Conservation (phyloP, 345 rosid genomes). For the Brassica rapa region DNA sequence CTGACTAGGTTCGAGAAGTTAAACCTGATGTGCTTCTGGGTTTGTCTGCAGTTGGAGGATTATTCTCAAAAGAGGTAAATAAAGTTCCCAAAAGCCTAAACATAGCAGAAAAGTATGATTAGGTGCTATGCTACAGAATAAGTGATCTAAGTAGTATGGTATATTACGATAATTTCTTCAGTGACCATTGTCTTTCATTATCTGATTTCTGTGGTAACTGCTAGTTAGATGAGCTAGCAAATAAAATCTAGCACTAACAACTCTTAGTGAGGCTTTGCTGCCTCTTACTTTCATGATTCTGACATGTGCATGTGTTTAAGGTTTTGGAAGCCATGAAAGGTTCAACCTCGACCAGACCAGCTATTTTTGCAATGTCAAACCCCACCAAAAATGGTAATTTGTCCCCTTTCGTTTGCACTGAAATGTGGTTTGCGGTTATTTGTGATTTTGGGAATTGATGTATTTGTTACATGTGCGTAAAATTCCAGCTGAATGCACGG, state of each 20-base stretch:
- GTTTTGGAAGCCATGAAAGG: constrained; percentile 92
- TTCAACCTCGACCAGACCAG: constrained; percentile 96
- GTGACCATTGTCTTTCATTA: constrained; percentile 2
- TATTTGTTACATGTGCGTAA: constrained; percentile 6
- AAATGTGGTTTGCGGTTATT: constrained; percentile 3
- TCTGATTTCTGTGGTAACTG: constrained; percentile 1
- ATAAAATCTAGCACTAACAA: constrained; percentile 6
- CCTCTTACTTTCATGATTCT: constrained; percentile 18
- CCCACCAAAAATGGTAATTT: constrained; percentile 85
- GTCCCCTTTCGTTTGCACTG: background rate
- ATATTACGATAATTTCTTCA: background rate
- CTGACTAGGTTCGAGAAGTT: constrained; percentile 79
- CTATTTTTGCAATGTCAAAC: constrained; percentile 98
- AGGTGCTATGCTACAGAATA: constrained; percentile 11
- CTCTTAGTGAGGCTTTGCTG: background rate
- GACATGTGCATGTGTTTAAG: constrained; percentile 42
- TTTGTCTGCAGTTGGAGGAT: constrained; percentile 98
- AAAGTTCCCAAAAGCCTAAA: constrained; percentile 3
- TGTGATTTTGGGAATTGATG: constrained; percentile 14
- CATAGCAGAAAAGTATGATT: background rate
- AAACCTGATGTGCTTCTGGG: constrained; percentile 99
- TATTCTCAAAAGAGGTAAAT: constrained; percentile 90
- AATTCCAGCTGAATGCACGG: constrained; percentile 87
- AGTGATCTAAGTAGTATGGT: constrained; percentile 10
- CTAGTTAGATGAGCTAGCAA: constrained; percentile 18